These are phyloP conservation scores for Cyclotella kingstonii DNA, from an alignment of 108 stramenopile genomes.

Conservation along the genomic window DNA sequence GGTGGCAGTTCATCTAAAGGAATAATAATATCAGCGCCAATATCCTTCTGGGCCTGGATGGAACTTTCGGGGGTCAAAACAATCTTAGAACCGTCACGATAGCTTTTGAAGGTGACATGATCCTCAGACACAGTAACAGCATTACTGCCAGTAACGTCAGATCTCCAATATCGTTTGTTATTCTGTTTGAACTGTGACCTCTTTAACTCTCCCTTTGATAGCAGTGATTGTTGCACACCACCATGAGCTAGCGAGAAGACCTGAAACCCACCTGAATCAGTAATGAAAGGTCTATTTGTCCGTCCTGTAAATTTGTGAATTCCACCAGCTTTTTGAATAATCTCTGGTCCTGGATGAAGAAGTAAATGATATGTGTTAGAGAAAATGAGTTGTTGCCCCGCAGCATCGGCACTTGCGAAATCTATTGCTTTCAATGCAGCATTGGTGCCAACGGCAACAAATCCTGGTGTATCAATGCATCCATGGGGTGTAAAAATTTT, in stretches of 20 bases:
- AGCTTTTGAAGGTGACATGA: conserved; percentile 52
- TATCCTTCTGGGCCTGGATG: conserved; percentile 56
- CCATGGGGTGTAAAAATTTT: conserved; percentile 53
- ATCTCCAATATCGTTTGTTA: conserved; percentile 34
- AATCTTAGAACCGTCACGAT: conserved; percentile 51
- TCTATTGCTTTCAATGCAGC: conserved; percentile 46
- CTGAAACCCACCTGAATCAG: conserved; percentile 67
- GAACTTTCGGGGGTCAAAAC: conserved; percentile 56
- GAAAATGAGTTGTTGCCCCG: conserved; percentile 55
- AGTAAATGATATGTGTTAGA: conserved; percentile 65
- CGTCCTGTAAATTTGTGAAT: conserved; percentile 61
- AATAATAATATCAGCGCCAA: conserved; percentile 70
- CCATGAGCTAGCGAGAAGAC: conserved; percentile 52
- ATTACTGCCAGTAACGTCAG: conserved; percentile 24
- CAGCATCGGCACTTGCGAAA: conserved; percentile 28
- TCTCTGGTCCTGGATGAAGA: conserved; percentile 55
- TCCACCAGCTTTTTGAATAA: conserved; percentile 56
- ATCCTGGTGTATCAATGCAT: conserved; percentile 54
- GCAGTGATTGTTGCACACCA: conserved; percentile 45
- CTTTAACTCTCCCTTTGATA: conserved; percentile 35
- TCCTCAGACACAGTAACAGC: conserved; percentile 55
- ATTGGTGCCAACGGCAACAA: conserved; percentile 68
- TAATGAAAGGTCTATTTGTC: conserved; percentile 39
- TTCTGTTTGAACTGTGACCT: background rate
- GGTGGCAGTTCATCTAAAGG: conserved; percentile 60